phyloP scores from a whole-genome alignment of 768 basidiomycete genomes.

The Gyrodon lividus region DNA sequence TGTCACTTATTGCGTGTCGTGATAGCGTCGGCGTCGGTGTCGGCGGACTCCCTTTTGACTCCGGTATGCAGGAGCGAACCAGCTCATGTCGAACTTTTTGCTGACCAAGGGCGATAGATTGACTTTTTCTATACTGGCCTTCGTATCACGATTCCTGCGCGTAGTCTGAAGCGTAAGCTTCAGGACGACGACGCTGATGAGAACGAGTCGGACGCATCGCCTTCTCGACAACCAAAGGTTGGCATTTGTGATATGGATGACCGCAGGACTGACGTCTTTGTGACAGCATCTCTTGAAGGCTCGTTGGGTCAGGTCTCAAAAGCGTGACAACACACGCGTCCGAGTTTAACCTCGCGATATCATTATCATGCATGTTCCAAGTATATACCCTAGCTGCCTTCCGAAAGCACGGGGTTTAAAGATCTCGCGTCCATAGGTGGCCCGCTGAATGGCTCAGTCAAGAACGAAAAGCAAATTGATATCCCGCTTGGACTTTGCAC shows the following conservation, averaged over 20 bases:
- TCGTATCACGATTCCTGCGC: slow-evolving; percentile 23
- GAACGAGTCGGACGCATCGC: neutral
- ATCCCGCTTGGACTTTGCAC: neutral
- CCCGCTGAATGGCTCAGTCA: too few relatives aligned
- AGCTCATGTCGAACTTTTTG: neutral
- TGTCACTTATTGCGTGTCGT: neutral
- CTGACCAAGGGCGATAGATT: slow-evolving; percentile 1
- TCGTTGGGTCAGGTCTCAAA: slow-evolving; percentile 14
- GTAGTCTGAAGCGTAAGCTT: slow-evolving; percentile 23
- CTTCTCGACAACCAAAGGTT: slow-evolving; percentile 21
- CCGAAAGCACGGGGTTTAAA: neutral
- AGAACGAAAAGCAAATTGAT: too few relatives aligned
- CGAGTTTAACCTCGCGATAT: neutral
- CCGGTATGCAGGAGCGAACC: slow-evolving; percentile 16
- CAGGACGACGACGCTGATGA: slow-evolving; percentile 15
- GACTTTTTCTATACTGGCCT: slow-evolving; percentile 21
- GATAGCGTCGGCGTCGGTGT: slow-evolving; percentile 14
- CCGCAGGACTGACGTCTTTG: neutral
- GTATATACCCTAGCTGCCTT: neutral
- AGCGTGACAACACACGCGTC: neutral
- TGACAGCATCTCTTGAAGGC: slow-evolving; percentile 17
- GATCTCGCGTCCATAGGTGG: neutral
- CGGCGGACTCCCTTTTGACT: slow-evolving; percentile 5
- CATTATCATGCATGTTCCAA: neutral
- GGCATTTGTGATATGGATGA: neutral